Evolutionary conservation across 1,284 basidiomycete species (phyloP).

Genomic region (Bjerkandera adusta): DNA sequence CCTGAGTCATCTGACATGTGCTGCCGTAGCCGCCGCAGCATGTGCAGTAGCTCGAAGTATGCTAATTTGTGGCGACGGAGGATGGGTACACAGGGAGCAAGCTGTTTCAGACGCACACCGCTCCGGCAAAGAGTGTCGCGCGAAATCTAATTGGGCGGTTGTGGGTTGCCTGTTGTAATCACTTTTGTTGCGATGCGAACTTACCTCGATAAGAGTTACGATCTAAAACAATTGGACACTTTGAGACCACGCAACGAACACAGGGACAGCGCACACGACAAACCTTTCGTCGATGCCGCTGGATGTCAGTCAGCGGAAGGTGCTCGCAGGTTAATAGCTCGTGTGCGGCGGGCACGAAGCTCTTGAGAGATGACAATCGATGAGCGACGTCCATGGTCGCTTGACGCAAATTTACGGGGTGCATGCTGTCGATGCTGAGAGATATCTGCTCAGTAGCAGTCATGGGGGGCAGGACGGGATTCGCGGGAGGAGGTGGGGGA

Average conservation of each 20-base stretch:
- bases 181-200: too few species aligned
- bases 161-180: too few species aligned
- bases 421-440: neutral
- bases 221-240: constrained; percentile 11
- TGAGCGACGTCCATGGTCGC: constrained; percentile 17
- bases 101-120: constrained; percentile 9
- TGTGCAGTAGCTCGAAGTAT: constrained; percentile 16
- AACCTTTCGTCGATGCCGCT: constrained; percentile 18
- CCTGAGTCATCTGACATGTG: constrained; percentile 11
- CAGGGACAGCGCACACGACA: too few species aligned
- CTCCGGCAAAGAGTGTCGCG: constrained; percentile 11
- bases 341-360: constrained; percentile 17
- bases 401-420: constrained; percentile 11
- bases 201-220: constrained; percentile 19
- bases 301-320: constrained; percentile 10
- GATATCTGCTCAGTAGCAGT: constrained; percentile 1
- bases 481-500: constrained; percentile 3
- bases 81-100: constrained; percentile 10
- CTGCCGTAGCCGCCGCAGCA: constrained; percentile 13
- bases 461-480: constrained; percentile 6
- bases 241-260: neutral
- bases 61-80: constrained; percentile 12
- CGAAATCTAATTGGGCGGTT: constrained; percentile 10
- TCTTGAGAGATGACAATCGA: constrained; percentile 14
- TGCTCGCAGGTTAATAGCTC: constrained; percentile 15